Conservation (phyloP, 768 basidiomycete species). For the Naganishia vishniacii region DNA sequence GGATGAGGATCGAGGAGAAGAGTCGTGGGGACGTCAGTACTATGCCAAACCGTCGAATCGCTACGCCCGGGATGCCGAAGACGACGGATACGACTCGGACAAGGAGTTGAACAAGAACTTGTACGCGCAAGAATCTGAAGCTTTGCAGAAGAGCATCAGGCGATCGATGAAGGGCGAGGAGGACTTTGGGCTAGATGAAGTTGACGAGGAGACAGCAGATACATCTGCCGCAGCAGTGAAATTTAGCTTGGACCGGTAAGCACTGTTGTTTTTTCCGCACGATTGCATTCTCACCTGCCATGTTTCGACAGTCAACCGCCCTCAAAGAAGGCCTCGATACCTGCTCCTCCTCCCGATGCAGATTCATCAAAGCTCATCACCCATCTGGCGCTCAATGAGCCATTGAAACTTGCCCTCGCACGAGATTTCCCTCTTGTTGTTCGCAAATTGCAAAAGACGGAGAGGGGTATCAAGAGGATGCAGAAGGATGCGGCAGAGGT, state of each 20-base stretch:
- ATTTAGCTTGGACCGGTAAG: conserved; percentile 15
- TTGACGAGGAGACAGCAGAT: conserved; percentile 29
- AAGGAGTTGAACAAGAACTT: conserved; percentile 73
- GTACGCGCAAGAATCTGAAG: conserved; percentile 78
- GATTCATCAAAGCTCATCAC: conserved; percentile 35
- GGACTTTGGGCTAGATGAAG: conserved; percentile 78
- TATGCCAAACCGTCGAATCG: conserved; percentile 57
- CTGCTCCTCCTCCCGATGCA: conserved; percentile 32
- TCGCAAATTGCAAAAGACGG: conserved; percentile 41
- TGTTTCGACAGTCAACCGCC: background rate
- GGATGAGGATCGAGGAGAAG: conserved; percentile 55
- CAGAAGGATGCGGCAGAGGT: conserved; percentile 38
- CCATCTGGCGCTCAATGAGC: conserved; percentile 42
- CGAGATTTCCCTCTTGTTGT: conserved; percentile 47
- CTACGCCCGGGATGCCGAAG: conserved; percentile 52
- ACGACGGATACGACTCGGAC: conserved; percentile 54
- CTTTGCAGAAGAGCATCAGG: conserved; percentile 69
- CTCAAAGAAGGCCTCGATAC: background rate
- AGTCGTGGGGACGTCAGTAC: conserved; percentile 80
- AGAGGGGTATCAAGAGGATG: conserved; percentile 43
- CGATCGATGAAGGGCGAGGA: conserved; percentile 63
- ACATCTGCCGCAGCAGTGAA: background rate
- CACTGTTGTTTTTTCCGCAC: background rate
- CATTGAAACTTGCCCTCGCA: conserved; percentile 44
- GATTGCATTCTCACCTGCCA: background rate